Evolutionary conservation across 2,329 filamentous ascomycete genomes (phyloP).

Genomic region (Xylaria hypoxylon): DNA sequence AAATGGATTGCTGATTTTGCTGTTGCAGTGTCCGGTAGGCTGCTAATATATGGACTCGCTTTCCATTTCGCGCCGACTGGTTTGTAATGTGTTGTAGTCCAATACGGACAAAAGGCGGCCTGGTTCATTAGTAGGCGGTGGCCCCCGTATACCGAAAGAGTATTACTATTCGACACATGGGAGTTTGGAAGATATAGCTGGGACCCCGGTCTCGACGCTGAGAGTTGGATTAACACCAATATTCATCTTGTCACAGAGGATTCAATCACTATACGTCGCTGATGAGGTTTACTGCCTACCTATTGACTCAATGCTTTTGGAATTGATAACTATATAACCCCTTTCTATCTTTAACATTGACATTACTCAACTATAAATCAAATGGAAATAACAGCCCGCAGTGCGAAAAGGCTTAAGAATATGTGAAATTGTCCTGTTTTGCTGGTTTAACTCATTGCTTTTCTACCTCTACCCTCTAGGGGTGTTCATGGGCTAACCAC

Average conservation of each 20-base stretch:
- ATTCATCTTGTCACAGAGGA: too few species aligned
- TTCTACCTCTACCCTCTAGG: not conserved
- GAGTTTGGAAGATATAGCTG: not conserved
- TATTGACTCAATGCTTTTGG: not conserved
- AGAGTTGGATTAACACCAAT: not conserved
- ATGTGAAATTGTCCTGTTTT: not conserved
- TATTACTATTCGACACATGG: not conserved
- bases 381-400: not conserved
- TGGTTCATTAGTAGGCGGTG: too few species aligned
- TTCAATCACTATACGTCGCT: not conserved
- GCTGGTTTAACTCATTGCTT: not conserved
- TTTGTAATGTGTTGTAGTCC: not conserved
- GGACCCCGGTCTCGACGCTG: not conserved
- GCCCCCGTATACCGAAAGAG: too few species aligned
- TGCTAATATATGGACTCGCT: conserved; percentile 33
- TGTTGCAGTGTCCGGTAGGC: conserved; percentile 25
- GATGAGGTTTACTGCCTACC: not conserved
- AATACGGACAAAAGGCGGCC: too few species aligned
- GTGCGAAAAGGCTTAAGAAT: not conserved
- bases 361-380: not conserved
- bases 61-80: conserved; percentile 26
- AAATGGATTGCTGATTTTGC: not conserved
- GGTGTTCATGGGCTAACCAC: too few species aligned
- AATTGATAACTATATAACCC: not conserved
- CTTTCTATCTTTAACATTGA: not conserved